Base-by-base conservation (phyloP, 371 early-diverging fungal species). In the Nosema granulosis region DNA sequence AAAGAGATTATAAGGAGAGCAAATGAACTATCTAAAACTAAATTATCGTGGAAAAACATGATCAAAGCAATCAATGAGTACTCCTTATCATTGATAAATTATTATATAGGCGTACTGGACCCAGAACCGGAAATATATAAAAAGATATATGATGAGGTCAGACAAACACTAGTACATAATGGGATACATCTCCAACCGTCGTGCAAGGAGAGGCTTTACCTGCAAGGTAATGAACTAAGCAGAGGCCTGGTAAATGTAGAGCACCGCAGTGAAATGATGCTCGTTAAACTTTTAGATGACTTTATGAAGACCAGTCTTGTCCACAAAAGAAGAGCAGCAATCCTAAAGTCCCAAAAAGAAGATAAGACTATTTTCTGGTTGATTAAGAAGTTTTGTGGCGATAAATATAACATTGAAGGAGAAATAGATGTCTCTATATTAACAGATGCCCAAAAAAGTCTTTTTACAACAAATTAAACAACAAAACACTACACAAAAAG, bases 221-320 rank as follows among this genome's bases (percentile, higher is more conserved):
- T n/a, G 13, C 29, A 13, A 61, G 29, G 24, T 11, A 12, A n/a
- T 26, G 61, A 61, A 61, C 26, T 61, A n/a, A 34, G 61, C 9
- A 61, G 61, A 61, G 12, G 61, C 2, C 12, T 61, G 26, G 24
- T 61, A 61, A 61, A 24, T 61, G 34, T 61, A 6, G 24, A 61
- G 34, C 9, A 56, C 34, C 26, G 3, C 6, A 61, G 61, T 32
- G 29, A 61, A 61, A 26, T 13, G 6, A 24, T 32, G 49, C 24
- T 61, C 20, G 26, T 6, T 31, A 61, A 12, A 61, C 34, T 2
- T 9, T 31, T 61, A 61, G 34, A 34, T 29, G 13, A 28, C 34
- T 61, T 9, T 9, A 61, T 26, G 29, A n/a, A 32, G 29, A 43
- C 49, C 20, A 61, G 20, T 31, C 26, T 31, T 61, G 34, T 28